Evolutionary conservation across 495 filamentous ascomycete genomes (phyloP).

Genomic region (Neurospora sp.): DNA sequence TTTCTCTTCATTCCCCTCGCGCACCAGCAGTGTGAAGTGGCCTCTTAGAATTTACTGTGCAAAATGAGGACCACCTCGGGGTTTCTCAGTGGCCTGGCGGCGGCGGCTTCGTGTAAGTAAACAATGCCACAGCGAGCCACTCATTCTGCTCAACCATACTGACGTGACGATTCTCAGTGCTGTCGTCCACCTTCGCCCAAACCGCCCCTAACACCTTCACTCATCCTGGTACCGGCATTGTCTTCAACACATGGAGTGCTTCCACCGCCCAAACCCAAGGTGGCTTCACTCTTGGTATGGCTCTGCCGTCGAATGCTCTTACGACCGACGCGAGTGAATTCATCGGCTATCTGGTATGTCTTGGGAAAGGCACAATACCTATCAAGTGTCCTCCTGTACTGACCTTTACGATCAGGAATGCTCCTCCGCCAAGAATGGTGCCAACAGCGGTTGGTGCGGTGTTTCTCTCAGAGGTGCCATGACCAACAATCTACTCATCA

Average conservation of each 20-base stretch:
- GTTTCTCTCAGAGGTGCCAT: slow-evolving; percentile 45
- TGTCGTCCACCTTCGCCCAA: slow-evolving; percentile 20
- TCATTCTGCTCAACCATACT: background rate
- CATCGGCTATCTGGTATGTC: slow-evolving; percentile 45
- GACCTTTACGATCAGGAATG: slow-evolving; percentile 17
- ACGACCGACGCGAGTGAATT: slow-evolving; percentile 45
- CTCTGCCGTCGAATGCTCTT: slow-evolving; percentile 42
- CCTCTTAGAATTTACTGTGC: background rate
- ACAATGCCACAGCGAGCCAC: background rate
- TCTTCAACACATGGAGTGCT: slow-evolving; percentile 34
- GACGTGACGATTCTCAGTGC: slow-evolving; percentile 7
- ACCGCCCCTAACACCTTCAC: slow-evolving; percentile 24
- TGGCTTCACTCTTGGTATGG: slow-evolving; percentile 44
- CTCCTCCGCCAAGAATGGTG: slow-evolving; percentile 12
- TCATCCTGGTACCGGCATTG: slow-evolving; percentile 34
- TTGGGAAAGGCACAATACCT: slow-evolving; percentile 1
- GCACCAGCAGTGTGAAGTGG: slow-evolving; percentile 5
- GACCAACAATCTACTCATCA: slow-evolving; percentile 48
- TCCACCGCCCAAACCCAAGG: slow-evolving; percentile 21
- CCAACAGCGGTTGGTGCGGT: slow-evolving; percentile 45
- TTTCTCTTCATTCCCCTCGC: slow-evolving; percentile 1
- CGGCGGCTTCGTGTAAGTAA: slow-evolving; percentile 20
- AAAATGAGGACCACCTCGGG: slow-evolving; percentile 17
- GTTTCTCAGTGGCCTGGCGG: slow-evolving; percentile 18
- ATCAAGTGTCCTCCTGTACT: slow-evolving; percentile 3